These are phyloP conservation scores for Vigna mungo DNA, from an alignment of 306 rosid species.

Conservation along the genomic window DNA sequence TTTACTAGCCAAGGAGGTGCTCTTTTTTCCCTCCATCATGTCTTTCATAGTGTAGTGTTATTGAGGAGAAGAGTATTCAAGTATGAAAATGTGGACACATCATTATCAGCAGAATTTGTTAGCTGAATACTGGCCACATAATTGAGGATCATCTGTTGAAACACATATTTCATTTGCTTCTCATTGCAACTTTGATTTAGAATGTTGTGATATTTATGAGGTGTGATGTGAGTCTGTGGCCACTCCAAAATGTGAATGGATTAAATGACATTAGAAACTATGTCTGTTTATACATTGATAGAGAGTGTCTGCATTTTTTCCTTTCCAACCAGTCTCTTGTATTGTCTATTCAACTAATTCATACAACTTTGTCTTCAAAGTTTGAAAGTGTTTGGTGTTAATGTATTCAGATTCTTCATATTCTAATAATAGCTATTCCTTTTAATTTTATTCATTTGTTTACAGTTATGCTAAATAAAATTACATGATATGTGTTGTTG, in stretches of 20 bases:
- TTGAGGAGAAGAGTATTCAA: conserved; percentile 25
- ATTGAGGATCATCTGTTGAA: conserved; percentile 40
- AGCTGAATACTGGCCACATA: conserved; percentile 34
- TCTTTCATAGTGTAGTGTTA: conserved; percentile 37
- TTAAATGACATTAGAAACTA: too few relatives aligned
- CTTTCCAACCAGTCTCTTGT: not conserved
- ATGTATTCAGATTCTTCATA: not conserved
- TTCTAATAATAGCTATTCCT: too few relatives aligned
- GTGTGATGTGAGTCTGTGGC: not conserved
- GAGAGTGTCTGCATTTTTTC: not conserved
- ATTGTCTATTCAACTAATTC: not conserved
- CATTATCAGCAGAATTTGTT: conserved; percentile 43
- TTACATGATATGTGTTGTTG: not conserved
- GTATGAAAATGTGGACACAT: conserved; percentile 24
- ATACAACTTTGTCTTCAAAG: not conserved
- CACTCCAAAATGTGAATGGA: not conserved
- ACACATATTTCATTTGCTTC: conserved; percentile 25
- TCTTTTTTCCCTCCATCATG: conserved; percentile 14
- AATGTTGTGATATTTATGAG: not conserved
- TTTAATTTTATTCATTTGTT: too few relatives aligned
- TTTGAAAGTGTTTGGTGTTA: not conserved
- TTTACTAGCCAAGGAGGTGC: conserved; percentile 24
- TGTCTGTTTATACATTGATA: too few relatives aligned
- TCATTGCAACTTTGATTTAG: not conserved
- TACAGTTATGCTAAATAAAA: not conserved